phyloP scores from a whole-genome alignment of 192 early-diverging fungal genomes.

The Podila horticola region DNA sequence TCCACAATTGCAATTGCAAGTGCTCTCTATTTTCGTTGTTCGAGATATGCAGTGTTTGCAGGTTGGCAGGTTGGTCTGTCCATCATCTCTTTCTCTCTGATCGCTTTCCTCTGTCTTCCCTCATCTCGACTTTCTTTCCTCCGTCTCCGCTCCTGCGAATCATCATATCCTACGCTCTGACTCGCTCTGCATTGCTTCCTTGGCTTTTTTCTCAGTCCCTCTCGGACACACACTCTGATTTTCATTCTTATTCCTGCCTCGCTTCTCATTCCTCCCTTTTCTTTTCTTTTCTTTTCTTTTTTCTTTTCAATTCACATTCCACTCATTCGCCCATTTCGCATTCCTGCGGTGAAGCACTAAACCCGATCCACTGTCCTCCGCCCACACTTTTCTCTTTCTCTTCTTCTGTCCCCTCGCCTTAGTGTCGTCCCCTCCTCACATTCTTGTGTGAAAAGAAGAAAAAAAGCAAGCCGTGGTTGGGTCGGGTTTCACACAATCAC shows the following conservation, averaged over 20 bases:
- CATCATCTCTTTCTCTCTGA: too few species aligned
- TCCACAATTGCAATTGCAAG: too few species aligned
- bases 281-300: constrained; percentile 8
- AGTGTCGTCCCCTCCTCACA: not conserved
- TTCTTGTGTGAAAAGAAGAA: not conserved
- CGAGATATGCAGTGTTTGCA: too few species aligned
- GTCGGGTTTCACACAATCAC: too few species aligned
- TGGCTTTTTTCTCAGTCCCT: not conserved
- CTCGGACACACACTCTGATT: too few species aligned
- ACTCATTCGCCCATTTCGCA: too few species aligned
- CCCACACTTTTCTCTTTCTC: not conserved
- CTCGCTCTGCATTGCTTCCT: not conserved
- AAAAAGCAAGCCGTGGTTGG: too few species aligned
- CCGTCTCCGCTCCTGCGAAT: not conserved
- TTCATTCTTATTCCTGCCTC: not conserved
- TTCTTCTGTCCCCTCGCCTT: not conserved
- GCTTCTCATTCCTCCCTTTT: not conserved
- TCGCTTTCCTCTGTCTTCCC: not conserved
- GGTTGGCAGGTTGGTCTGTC: too few species aligned
- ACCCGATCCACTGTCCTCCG: too few species aligned
- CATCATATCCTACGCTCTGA: not conserved
- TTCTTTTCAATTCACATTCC: constrained; percentile 2
- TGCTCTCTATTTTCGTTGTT: too few species aligned
- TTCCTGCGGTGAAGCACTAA: too few species aligned
- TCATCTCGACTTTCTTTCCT: not conserved